These are phyloP conservation scores for Pichia sp. DNA, from an alignment of 1,139 yeast species.

Conservation along the genomic window DNA sequence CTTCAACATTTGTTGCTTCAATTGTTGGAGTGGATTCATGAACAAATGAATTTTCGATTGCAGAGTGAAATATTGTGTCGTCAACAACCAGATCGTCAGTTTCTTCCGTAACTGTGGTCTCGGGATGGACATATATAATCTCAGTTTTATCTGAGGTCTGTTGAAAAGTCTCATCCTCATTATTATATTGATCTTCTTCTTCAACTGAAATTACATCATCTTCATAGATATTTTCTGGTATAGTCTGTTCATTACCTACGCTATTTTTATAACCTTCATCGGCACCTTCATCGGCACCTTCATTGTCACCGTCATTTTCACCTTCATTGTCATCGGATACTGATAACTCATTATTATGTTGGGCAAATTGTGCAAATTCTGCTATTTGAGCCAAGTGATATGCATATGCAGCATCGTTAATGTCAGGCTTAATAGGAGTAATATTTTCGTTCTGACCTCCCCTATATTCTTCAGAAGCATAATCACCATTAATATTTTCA, in stretches of 20 bases:
- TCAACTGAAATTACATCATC: not conserved
- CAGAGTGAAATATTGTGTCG: constrained; percentile 6
- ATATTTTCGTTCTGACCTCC: too few relatives aligned
- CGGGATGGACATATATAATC: constrained; percentile 5
- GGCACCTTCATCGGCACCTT: too few relatives aligned
- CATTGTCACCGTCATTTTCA: too few relatives aligned
- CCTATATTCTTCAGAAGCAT: not conserved
- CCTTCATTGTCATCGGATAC: too few relatives aligned
- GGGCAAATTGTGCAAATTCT: not conserved
- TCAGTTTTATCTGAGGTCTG: constrained; percentile 2
- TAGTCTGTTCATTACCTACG: too few relatives aligned
- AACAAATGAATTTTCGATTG: constrained; percentile 6
- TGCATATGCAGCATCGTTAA: constrained; percentile 1
- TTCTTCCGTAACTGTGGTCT: not conserved
- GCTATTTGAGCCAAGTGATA: constrained; percentile 1
- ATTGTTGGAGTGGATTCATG: constrained; percentile 3
- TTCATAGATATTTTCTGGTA: too few relatives aligned
- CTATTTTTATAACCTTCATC: too few relatives aligned
- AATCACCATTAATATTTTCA: constrained; percentile 1
- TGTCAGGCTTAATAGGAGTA: too few relatives aligned
- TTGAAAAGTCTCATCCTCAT: not conserved
- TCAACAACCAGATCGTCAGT: constrained; percentile 3
- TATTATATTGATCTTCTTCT: not conserved
- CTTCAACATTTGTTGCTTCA: not conserved
- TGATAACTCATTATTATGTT: not conserved